These are phyloP conservation scores for Boletus rufocinnamomeus DNA, from an alignment of 768 basidiomycete species.

Conservation along the genomic window DNA sequence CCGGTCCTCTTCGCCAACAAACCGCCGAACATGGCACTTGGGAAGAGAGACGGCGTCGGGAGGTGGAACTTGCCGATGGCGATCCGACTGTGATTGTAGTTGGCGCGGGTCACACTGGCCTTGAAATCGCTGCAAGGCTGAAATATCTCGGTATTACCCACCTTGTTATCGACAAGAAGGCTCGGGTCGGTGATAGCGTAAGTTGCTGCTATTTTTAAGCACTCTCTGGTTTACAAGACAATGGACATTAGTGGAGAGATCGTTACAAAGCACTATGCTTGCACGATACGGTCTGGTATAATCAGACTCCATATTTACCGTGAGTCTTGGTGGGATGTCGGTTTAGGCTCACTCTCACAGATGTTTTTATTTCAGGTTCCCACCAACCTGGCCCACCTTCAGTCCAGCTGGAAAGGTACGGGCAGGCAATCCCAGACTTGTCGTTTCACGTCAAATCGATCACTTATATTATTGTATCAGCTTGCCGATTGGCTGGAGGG, in stretches of 20 bases:
- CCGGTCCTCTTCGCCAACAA: constrained; percentile 45
- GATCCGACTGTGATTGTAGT: constrained; percentile 62
- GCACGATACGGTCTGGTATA: constrained; percentile 54
- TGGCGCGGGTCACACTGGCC: constrained; percentile 67
- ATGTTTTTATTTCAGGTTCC: constrained; percentile 46
- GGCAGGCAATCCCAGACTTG: no score
- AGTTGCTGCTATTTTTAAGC: neutral
- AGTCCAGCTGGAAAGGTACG: constrained; percentile 51
- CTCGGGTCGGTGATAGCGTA: constrained; percentile 50
- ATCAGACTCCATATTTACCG: constrained; percentile 59
- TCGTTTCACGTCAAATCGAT: neutral
- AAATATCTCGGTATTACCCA: constrained; percentile 56
- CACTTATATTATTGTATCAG: constrained; percentile 28
- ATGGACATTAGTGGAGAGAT: constrained; percentile 52
- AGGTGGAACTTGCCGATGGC: constrained; percentile 46
- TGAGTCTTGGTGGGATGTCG: constrained; percentile 25
- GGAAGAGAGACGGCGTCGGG: constrained; percentile 46
- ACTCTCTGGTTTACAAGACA: neutral
- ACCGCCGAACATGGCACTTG: constrained; percentile 57
- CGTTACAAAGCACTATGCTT: constrained; percentile 60
- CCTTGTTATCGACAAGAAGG: constrained; percentile 58
- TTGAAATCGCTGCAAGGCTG: constrained; percentile 66
- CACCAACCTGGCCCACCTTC: constrained; percentile 55
- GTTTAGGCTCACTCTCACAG: neutral
- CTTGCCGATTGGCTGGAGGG: constrained; percentile 69